These are phyloP conservation scores for Orbilia blumenaviensis DNA, from an alignment of 2,329 filamentous ascomycete genomes.

Conservation along the genomic window DNA sequence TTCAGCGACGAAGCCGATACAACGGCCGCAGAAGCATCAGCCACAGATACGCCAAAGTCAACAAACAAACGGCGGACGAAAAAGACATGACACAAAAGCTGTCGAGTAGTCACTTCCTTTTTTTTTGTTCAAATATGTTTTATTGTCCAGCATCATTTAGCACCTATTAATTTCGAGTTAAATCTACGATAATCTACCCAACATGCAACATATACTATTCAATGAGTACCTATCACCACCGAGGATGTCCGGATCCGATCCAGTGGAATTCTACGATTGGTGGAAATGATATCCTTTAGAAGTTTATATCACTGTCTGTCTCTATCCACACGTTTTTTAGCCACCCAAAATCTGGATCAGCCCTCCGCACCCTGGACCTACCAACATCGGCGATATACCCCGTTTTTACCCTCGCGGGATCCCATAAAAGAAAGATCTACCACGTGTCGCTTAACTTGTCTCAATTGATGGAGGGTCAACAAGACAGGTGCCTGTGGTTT, in stretches of 20 bases:
- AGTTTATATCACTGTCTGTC: neutral
- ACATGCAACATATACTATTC: neutral
- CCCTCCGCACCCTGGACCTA: neutral
- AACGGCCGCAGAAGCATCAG: conserved; percentile 17
- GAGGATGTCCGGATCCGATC: neutral
- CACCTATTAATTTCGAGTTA: neutral
- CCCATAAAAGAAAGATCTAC: conserved; percentile 6
- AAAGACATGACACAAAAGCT: conserved; percentile 12
- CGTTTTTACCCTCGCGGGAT: neutral
- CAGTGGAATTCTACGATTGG: neutral
- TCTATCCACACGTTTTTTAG: neutral
- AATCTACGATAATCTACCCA: neutral
- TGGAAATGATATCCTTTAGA: neutral
- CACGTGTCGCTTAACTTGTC: neutral
- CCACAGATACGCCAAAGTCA: conserved; percentile 39
- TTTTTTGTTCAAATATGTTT: neutral
- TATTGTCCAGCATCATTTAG: neutral
- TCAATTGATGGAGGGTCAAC: neutral
- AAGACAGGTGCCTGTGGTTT: neutral
- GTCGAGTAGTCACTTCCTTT: neutral
- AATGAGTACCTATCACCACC: neutral
- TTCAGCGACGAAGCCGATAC: conserved; percentile 34
- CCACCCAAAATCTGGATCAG: neutral
- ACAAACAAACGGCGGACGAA: conserved; percentile 38
- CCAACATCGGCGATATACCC: neutral